phyloP scores from a whole-genome alignment of 768 basidiomycete genomes.

The Leucocoprinus birnbaumii region DNA sequence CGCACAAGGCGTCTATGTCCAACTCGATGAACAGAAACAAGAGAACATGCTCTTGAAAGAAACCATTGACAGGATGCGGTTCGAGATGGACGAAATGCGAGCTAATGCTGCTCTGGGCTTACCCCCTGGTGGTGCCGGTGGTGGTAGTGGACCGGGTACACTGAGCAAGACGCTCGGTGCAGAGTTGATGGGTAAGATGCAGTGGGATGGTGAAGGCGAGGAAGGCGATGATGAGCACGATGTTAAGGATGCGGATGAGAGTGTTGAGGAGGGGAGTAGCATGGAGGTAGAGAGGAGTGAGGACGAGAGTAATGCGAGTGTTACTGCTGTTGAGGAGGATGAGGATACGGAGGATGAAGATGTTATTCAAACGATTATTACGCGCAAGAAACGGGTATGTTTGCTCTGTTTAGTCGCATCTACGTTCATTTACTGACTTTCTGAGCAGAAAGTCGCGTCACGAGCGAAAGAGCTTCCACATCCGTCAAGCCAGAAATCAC shows the following conservation, averaged over 20 bases:
- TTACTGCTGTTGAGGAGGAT: constrained; percentile 39
- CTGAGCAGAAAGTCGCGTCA: constrained; percentile 61
- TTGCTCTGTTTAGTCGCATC: constrained; percentile 3
- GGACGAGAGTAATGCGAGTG: constrained; percentile 21
- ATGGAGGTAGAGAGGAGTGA: constrained; percentile 29
- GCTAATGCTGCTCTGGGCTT: constrained; percentile 36
- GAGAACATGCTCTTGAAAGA: constrained; percentile 92
- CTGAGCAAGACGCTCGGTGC: constrained; percentile 76
- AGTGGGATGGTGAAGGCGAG: constrained; percentile 32
- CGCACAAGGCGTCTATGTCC: constrained; percentile 69
- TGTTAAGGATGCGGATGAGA: constrained; percentile 33
- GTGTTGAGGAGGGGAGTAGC: constrained; percentile 33
- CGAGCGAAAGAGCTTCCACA: constrained; percentile 46
- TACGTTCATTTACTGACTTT: not conserved
- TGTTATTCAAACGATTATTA: constrained; percentile 87
- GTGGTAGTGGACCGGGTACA: constrained; percentile 49
- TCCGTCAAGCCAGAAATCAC: constrained; percentile 18
- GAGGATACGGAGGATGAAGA: constrained; percentile 67
- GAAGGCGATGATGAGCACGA: constrained; percentile 33
- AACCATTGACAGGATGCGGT: constrained; percentile 93
- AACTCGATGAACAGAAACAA: constrained; percentile 90
- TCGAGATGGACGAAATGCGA: constrained; percentile 91
- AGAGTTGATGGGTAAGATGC: constrained; percentile 67
- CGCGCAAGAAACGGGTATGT: constrained; percentile 70
- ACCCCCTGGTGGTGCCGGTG: constrained; percentile 33